Base-by-base conservation (phyloP, 176 grass and related monocot genomes). In the Oryza coarctata region DNA sequence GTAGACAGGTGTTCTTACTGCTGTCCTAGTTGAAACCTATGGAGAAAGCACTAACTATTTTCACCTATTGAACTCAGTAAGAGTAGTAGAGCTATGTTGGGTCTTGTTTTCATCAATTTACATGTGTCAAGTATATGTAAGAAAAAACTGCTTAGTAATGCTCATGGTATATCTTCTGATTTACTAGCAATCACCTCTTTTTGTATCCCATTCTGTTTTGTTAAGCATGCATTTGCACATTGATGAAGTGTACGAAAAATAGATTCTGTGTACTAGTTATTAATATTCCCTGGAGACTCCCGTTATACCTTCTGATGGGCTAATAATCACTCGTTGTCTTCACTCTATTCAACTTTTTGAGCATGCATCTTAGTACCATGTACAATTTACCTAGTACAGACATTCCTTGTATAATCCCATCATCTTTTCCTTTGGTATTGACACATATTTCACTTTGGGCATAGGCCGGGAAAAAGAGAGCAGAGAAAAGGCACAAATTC, bases 391-490 rank as follows among this genome's bases (percentile, higher is more conserved):
- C 20, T 47, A 55, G 45, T 34, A 11, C 44, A 29, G 50, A 31
- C 23, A 22, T 13, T 73, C 40, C 40, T 17, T 73, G 31, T 29
- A 74, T 35, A 26, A 33, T 36, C 10, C 9, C 49, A 26, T 73
- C 39, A 23, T 72, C 9, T 89, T 30, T 23, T 84, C 39, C 13
- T 31, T 11, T 60, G 55, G 39, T 70, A 23, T 35, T 73, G 41
- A 85, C 27, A 68, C 39, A 5, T 40, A 41, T n/a, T 12, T 84
- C 17, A 39, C 39, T 82, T 8, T 41, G 17, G 6, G 52, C 29
- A 63, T 82, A 98, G 96, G 87, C 90, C 14, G 93, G 96, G 75
- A 98, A 88, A 93, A 90, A 33, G 77, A 90, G 92, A 86, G 96
- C 96, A 43, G 93, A 88, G 73, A 93, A 81, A 89, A 89, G 93